Evolutionary conservation across 2,329 filamentous ascomycete species (phyloP), one percentile per base, ranked within the genome.

Genomic region (Camillea tinctor): DNA sequence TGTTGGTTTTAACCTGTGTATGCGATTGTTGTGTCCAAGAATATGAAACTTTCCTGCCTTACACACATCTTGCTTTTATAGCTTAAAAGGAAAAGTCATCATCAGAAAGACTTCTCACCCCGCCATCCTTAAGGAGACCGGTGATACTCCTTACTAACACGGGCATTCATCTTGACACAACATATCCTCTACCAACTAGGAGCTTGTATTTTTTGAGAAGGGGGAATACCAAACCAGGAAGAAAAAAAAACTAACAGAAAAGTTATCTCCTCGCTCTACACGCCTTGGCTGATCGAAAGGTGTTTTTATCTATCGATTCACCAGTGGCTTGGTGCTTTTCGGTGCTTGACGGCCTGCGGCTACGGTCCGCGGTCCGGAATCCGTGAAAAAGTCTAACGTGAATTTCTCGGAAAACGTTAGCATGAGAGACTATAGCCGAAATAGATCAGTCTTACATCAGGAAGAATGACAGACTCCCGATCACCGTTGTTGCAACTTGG

Each of bases 401-500:
- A n/a, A 44, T n/a, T 44, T 44, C 6, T 44, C 36, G n/a, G 36
- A 44, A 44, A 9, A 11, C 36, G 17, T 44, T 44, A 44, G 36
- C 13, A 44, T 44, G 36, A 44, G 36, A 44, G 7, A 7, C 9
- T 61, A 22, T 55, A 49, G 52, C 24, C 9, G 40, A 40, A 19
- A 55, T 59, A 17, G 59, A 40, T 5, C 30, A 20, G 22, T 53
- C 19, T 8, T 44, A 44, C 36, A 44, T 15, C 48, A 59, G 51
- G 62, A 63, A 66, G 57, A 48, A 66, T 64, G 62, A 56, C 56
- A 49, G 55, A 57, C 44, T 52, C 48, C 54, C 54, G 11, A 52
- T 7, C 60, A 6, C 58, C 56, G 56, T 51, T 59, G 50, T 52
- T 54, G 17, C 55, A 22, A 21, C 50, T 49, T 48, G 59, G 62